Conservation (phyloP, 1,284 basidiomycete genomes). For the Fomitopsis palustris region DNA sequence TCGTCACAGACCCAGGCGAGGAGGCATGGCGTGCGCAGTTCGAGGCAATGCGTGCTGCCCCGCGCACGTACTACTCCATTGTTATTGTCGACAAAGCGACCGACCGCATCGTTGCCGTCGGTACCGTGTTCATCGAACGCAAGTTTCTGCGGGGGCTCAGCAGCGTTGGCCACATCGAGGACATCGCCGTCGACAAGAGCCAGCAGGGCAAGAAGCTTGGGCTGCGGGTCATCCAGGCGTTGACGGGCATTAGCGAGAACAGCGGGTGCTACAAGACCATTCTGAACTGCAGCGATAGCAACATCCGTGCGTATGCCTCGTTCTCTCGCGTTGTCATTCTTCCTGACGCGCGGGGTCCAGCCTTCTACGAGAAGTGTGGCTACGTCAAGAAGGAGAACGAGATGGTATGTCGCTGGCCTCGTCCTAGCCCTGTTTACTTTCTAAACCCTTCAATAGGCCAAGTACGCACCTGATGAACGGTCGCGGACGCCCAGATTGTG, state of each 20-base stretch:
- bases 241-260: conserved; percentile 76
- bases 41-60: conserved; percentile 48
- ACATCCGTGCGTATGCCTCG: conserved; percentile 71
- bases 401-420: conserved; percentile 58
- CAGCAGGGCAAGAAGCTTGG: conserved; percentile 92
- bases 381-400: conserved; percentile 86
- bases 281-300: conserved; percentile 89
- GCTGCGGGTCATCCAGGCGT: conserved; percentile 79
- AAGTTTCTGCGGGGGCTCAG: conserved; percentile 88
- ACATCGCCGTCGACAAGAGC: conserved; percentile 88
- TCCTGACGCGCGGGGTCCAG: conserved; percentile 38
- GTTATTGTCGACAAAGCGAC: conserved; percentile 77
- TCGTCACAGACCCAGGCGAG: conserved; percentile 74
- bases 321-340: neutral
- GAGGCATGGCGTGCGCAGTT: conserved; percentile 70
- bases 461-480: conserved; percentile 46
- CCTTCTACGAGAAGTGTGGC: conserved; percentile 97
- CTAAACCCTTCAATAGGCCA: conserved; percentile 37
- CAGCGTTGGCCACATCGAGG: conserved; percentile 92
- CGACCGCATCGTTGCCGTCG: conserved; percentile 83
- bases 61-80: conserved; percentile 78
- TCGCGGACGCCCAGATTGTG: conserved; percentile 35
- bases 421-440: neutral
- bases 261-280: conserved; percentile 94
- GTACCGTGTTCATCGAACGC: conserved; percentile 84